These are phyloP conservation scores for Cyclocybe aegerita DNA, from an alignment of 768 basidiomycete species.

Conservation along the genomic window DNA sequence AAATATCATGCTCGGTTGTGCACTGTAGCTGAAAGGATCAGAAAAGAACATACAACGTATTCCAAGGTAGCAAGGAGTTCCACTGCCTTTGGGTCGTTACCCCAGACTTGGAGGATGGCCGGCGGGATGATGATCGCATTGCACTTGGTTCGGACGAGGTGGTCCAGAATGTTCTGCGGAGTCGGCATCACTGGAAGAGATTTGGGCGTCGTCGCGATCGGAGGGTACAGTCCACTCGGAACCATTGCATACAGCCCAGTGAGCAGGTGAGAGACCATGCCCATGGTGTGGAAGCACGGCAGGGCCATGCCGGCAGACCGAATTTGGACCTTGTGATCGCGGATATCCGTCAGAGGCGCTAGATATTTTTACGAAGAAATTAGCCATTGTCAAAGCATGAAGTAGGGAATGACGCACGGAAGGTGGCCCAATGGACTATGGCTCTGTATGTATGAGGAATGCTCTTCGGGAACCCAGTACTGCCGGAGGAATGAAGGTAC, in stretches of 20 bases:
- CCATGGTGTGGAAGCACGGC: slow-evolving; percentile 33
- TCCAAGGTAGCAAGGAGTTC: slow-evolving; percentile 23
- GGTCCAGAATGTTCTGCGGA: slow-evolving; percentile 24
- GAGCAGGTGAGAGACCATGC: slow-evolving; percentile 22
- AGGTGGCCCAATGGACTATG: slow-evolving; percentile 31
- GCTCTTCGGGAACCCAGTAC: slow-evolving; percentile 45
- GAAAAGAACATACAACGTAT: slow-evolving; percentile 24
- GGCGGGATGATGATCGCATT: slow-evolving; percentile 34
- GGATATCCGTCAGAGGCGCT: slow-evolving; percentile 14
- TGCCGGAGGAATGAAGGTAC: slow-evolving; percentile 51
- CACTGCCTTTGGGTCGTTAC: slow-evolving; percentile 18
- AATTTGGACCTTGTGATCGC: slow-evolving; percentile 29
- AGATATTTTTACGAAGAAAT: neutral
- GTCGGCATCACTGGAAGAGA: slow-evolving; percentile 29
- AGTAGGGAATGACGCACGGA: slow-evolving; percentile 25
- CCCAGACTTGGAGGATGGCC: slow-evolving; percentile 33
- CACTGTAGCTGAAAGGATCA: neutral
- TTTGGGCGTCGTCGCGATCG: slow-evolving; percentile 15
- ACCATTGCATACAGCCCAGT: slow-evolving; percentile 19
- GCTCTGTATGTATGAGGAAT: slow-evolving; percentile 33
- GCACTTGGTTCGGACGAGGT: slow-evolving; percentile 22
- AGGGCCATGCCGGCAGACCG: slow-evolving; percentile 24
- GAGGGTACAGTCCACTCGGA: slow-evolving; percentile 25
- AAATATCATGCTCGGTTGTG: neutral
- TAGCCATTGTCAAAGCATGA: neutral